Conservation (phyloP, 1,139 yeast species). For the Candida dubliniensis region DNA sequence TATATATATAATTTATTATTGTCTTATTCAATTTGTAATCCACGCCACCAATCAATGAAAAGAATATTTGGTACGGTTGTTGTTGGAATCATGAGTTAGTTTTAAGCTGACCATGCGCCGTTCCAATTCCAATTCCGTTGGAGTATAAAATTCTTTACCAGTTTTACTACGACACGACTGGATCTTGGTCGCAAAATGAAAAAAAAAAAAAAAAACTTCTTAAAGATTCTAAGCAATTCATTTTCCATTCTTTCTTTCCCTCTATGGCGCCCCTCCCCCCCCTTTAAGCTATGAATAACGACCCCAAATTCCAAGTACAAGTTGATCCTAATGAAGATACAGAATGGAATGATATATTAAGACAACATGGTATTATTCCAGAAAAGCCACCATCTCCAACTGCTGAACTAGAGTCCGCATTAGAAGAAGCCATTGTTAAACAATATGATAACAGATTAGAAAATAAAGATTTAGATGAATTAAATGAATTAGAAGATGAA, state of each 20-base stretch:
- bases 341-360: constrained; percentile 95
- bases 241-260: constrained; percentile 1
- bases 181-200: not conserved
- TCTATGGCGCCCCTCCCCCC: not conserved
- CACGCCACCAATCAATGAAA: not conserved
- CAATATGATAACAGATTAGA: constrained; percentile 80
- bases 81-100: no score
- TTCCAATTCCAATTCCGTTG: not conserved
- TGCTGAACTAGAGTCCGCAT: constrained; percentile 79
- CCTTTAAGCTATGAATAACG: constrained; percentile 10
- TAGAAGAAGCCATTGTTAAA: constrained; percentile 74
- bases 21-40: not conserved
- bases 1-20: not conserved
- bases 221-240: no score
- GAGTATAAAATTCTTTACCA: no score
- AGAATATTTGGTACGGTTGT: no score
- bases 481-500: constrained; percentile 79
- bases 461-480: constrained; percentile 70
- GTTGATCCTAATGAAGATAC: constrained; percentile 96
- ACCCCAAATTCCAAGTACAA: constrained; percentile 61
- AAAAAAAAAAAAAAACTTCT: no score
- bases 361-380: constrained; percentile 90
- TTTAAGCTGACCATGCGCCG: no score
- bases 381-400: constrained; percentile 89
- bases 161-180: not conserved